These are phyloP conservation scores for Debaryomyces coudertii DNA, from an alignment of 1,139 yeast genomes.

Conservation along the genomic window DNA sequence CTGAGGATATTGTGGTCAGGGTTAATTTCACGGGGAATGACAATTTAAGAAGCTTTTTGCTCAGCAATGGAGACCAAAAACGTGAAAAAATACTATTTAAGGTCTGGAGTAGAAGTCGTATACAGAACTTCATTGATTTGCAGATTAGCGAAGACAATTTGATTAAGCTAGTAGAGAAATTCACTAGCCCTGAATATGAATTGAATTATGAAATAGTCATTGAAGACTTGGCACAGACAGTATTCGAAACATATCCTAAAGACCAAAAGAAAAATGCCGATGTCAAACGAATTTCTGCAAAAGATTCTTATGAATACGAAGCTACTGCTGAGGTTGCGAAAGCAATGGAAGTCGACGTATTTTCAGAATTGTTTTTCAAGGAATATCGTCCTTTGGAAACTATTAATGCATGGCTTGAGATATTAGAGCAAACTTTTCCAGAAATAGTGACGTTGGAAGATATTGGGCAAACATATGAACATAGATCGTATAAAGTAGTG, in stretches of 20 bases:
- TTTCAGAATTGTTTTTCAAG: constrained; percentile 59
- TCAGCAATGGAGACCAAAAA: constrained; percentile 9
- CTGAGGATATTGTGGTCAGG: constrained; percentile 56
- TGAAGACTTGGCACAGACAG: constrained; percentile 56
- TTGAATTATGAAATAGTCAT: constrained; percentile 44
- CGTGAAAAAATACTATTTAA: constrained; percentile 20
- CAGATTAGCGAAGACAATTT: constrained; percentile 33
- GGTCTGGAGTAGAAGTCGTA: constrained; percentile 38
- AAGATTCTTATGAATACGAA: constrained; percentile 18
- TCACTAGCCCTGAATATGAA: constrained; percentile 16
- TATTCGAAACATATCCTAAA: constrained; percentile 58
- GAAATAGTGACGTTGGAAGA: constrained; percentile 59
- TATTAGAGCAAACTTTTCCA: constrained; percentile 58
- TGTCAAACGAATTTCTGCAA: constrained; percentile 13
- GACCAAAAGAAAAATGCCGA: constrained; percentile 15
- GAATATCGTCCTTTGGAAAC: constrained; percentile 71
- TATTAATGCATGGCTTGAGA: constrained; percentile 71
- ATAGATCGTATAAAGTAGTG: constrained; percentile 66
- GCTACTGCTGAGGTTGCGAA: constrained; percentile 25
- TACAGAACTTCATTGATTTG: constrained; percentile 33
- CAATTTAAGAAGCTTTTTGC: constrained; percentile 25
- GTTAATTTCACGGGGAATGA: constrained; percentile 23
- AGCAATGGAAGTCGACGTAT: constrained; percentile 24
- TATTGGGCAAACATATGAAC: constrained; percentile 77
- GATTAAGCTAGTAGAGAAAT: constrained; percentile 23